Base-by-base conservation (phyloP, 1,139 yeast species). In the Yamadazyma blattariae region DNA sequence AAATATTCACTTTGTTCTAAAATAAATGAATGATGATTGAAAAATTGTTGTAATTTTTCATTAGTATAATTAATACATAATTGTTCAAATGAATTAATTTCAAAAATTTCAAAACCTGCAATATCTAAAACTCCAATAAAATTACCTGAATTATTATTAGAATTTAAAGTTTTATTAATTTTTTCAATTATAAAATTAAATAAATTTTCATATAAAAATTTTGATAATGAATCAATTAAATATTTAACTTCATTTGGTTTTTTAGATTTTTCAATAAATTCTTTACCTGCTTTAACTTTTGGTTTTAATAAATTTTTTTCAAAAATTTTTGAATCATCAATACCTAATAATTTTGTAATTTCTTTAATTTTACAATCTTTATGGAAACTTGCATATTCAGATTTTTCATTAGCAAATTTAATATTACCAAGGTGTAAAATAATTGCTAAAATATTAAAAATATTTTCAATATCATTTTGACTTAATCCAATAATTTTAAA, bases 11-110 rank as follows among this genome's bases (percentile, higher is more conserved):
- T 90, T 61, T 94, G 99, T 58, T 94, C 99, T 28, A 94, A 71
- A 11, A 90, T 95, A 64, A 94, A 94, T 77, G 95, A 90, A 59
- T 92, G 97, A 57, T 94, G 98, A 55, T 94, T 94, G 73, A 94
- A 94, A 54, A 89, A 92, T 57, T 94, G 98, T 59, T 94, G 98
- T 30, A 94, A 69, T 54, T 87, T 89, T 60, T 94, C 99, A 59
- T 94, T 94, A 33, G 98, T 92, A 57, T 87, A 92, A 54, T 94
- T 94, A 55, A 94, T 94, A 61, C 98, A 92, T 29, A 94, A 72
- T 60, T 94, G 99, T 57, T 94, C 99, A 57, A 94, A 92, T 1
- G 96, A 87, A 55, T 94, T 94, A 41, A 76, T 74, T 39, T 87
- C 82, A 56, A 94, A 94, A 40, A 92, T 92, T 62, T 94, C 99